Percentiles rank a stretch among this genome's conserved stretches.
Evolutionary conservation across 176 grass and related monocot species (phyloP).

Genomic region (Carex parvula): DNA sequence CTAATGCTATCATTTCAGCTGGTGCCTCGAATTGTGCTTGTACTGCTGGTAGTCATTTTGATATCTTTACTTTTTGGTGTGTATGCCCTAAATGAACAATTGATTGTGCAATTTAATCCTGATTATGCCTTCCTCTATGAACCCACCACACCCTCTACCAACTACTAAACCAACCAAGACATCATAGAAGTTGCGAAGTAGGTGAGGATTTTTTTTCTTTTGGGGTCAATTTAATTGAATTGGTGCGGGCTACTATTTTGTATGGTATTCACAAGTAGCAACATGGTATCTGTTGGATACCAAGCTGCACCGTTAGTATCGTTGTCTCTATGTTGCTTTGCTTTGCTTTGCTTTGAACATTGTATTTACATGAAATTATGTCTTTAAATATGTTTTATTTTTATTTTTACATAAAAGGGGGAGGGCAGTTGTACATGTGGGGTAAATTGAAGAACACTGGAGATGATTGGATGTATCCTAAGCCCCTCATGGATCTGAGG

Average conservation of each 20-base stretch:
- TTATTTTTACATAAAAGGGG: conserved; percentile 36
- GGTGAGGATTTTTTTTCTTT: not conserved
- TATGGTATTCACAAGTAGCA: not conserved
- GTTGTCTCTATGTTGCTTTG: not conserved
- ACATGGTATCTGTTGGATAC: not conserved
- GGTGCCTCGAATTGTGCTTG: conserved; percentile 85
- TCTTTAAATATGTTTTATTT: not conserved
- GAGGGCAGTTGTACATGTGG: conserved; percentile 99
- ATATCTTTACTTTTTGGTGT: conserved; percentile 1
- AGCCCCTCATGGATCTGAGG: conserved; percentile 96
- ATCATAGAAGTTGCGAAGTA: not conserved
- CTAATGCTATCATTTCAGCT: conserved; percentile 73
- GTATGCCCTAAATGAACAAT: not conserved
- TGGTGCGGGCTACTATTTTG: not conserved
- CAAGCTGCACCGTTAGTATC: not conserved
- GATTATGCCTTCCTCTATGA: not conserved
- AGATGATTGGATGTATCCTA: conserved; percentile 99
- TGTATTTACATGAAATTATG: not conserved
- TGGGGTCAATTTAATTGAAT: not conserved
- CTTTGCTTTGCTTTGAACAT: not conserved
- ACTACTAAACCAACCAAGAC: not conserved
- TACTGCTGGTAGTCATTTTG: conserved; percentile 60
- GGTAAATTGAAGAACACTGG: conserved; percentile 90
- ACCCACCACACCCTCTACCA: not conserved
- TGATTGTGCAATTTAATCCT: not conserved